Conservation (phyloP, 768 basidiomycete species). For the Serendipita sp. region DNA sequence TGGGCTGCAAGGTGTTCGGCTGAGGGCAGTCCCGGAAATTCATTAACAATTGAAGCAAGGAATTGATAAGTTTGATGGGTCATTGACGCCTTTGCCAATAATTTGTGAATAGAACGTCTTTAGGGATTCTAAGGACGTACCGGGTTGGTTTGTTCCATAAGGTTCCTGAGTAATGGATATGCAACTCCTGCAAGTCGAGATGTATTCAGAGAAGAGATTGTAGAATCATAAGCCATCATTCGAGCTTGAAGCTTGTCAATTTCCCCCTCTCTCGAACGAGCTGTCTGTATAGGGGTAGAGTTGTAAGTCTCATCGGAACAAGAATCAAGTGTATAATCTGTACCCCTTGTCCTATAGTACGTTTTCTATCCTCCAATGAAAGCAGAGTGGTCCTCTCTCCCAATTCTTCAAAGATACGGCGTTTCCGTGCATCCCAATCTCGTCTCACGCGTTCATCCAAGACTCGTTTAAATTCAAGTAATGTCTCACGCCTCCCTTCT, state of each 20-base stretch:
- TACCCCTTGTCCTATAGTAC: not conserved
- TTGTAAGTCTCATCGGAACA: not conserved
- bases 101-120: not conserved
- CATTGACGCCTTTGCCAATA: conserved; percentile 2
- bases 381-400: conserved; percentile 25
- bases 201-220: conserved; percentile 59
- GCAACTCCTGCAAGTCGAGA: conserved; percentile 55
- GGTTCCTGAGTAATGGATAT: conserved; percentile 56
- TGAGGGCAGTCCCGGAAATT: conserved; percentile 59
- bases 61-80: conserved; percentile 33
- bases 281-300: not conserved
- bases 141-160: conserved; percentile 49
- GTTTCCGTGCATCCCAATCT: conserved; percentile 86
- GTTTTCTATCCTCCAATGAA: not conserved
- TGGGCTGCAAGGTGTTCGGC: conserved; percentile 67
- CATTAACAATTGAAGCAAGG: conserved; percentile 56
- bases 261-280: not conserved
- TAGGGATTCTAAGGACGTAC: conserved; percentile 24
- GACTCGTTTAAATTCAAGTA: conserved; percentile 67
- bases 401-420: conserved; percentile 75
- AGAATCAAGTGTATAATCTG: not conserved
- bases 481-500: conserved; percentile 70
- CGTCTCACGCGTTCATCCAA: conserved; percentile 56
- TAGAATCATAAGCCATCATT: conserved; percentile 91
- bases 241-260: conserved; percentile 42